Percentiles rank a stretch among this genome's conserved stretches.
Evolutionary conservation across 2,329 filamentous ascomycete species (phyloP).

Genomic region (Corinectria fuckeliana): DNA sequence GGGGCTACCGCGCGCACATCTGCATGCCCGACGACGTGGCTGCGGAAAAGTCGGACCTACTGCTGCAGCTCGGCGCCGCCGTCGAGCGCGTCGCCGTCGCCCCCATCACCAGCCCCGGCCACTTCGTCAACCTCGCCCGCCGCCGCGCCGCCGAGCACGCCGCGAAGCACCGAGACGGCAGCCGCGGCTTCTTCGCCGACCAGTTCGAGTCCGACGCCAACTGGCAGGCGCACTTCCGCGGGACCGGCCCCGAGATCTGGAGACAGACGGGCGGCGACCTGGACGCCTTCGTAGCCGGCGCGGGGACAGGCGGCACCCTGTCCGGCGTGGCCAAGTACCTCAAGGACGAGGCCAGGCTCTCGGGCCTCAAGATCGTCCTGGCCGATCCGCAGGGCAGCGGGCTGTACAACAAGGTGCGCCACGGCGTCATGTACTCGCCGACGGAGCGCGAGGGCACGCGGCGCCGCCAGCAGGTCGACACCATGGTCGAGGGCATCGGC

Average conservation of each 20-base stretch:
- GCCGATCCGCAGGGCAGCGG: conserved; percentile 96
- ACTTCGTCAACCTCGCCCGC: conserved; percentile 93
- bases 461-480: conserved; percentile 89
- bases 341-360: conserved; percentile 70
- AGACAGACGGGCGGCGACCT: conserved; percentile 75
- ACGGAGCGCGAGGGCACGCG: conserved; percentile 92
- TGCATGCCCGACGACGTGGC: conserved; percentile 96
- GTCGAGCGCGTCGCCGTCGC: conserved; percentile 91
- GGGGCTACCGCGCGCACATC: conserved; percentile 91
- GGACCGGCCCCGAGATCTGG: conserved; percentile 90
- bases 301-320: conserved; percentile 93
- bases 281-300: conserved; percentile 91
- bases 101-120: conserved; percentile 89
- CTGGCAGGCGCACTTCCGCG: conserved; percentile 80
- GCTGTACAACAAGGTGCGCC: conserved; percentile 87
- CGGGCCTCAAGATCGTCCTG: conserved; percentile 73
- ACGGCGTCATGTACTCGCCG: conserved; percentile 92
- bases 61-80: conserved; percentile 87
- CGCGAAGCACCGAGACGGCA: conserved; percentile 58
- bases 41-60: conserved; percentile 85
- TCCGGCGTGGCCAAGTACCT: conserved; percentile 84
- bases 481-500: conserved; percentile 93
- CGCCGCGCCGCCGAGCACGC: conserved; percentile 79
- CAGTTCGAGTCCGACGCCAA: conserved; percentile 95
- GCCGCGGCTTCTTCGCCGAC: conserved; percentile 90